Evolutionary conservation across 345 rosid species (phyloP), one percentile per base, ranked within the genome.

Genomic region (Salix brachista): DNA sequence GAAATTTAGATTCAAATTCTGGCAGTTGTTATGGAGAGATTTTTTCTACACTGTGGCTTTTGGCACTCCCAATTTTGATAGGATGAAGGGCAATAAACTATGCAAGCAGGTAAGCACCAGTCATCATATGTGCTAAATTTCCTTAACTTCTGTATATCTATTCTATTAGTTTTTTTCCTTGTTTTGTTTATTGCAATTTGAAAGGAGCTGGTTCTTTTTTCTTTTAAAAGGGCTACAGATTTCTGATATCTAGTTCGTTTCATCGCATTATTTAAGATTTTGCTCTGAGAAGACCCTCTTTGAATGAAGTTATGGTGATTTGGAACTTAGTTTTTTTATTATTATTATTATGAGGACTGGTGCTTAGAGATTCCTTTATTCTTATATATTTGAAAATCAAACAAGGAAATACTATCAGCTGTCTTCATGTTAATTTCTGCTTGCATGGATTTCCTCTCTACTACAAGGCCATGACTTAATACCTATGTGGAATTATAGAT

Each of bases 1-100:
- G 21, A 87, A 72, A 26, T 74, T 60, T 78, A 13, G 18, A 78
- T 66, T 73, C 62, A 46, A 21, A 76, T 28, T 75, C 6, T 77
- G 36, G 42, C 79, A 95, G 99, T 78, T 95, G 85, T 79, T 95
- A 46, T 95, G 99, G 97, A 83, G 97, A 74, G 99, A 95, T 30
- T 95, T 95, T 84, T 95, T 91, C 85, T 95, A 93, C 66, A 88
- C 99, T 30, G 94, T 83, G 75, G 97, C 97, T 54, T 89, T 86
- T 80, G 97, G 90, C 62, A 95, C 97, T 17, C 97, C 93, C 41
- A 90, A 93, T 73, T 93, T 95, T 86, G 96, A 93, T 78, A 83
- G 72, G 88, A 95, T 95, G 99, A 88, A 83, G 80, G 94, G 86
- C 58, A 92, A 95, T 74, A 81, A 65, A 73, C 89, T 95, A 67